Evolutionary conservation across 2,329 filamentous ascomycete species (phyloP).

Genomic region (Beauveria medogensis): DNA sequence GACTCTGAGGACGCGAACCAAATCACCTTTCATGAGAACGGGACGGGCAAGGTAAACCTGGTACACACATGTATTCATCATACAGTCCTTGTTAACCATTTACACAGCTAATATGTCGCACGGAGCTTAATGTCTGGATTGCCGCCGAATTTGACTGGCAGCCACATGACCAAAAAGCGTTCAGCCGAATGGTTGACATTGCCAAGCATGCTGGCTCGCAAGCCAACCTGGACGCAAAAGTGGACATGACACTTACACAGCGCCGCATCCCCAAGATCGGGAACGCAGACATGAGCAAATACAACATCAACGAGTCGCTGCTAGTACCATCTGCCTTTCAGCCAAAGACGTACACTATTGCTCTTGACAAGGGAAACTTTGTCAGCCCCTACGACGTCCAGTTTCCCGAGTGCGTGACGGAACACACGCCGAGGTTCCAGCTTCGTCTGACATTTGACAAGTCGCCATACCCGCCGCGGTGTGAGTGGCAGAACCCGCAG

Average conservation of each 20-base stretch:
- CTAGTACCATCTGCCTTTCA: neutral
- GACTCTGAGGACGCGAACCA: neutral
- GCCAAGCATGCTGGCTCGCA: neutral
- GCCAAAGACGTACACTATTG: neutral
- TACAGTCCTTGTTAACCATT: neutral
- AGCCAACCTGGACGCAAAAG: neutral
- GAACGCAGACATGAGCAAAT: neutral
- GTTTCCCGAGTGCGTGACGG: neutral
- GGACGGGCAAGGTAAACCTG: neutral
- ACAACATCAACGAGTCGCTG: neutral
- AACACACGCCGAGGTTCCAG: neutral
- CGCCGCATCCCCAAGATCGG: neutral
- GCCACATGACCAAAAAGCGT: neutral
- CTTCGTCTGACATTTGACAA: neutral
- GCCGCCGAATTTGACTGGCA: neutral
- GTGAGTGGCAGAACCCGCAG: neutral
- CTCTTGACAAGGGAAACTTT: neutral
- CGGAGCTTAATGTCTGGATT: neutral
- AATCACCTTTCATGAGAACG: neutral
- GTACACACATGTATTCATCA: neutral
- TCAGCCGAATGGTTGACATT: neutral
- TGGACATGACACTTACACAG: neutral
- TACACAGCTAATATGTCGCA: neutral
- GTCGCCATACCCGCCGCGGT: neutral
- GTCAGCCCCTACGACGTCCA: neutral